Evolutionary conservation across 306 rosid genomes (phyloP).

Genomic region (Astragalus membranaceus): DNA sequence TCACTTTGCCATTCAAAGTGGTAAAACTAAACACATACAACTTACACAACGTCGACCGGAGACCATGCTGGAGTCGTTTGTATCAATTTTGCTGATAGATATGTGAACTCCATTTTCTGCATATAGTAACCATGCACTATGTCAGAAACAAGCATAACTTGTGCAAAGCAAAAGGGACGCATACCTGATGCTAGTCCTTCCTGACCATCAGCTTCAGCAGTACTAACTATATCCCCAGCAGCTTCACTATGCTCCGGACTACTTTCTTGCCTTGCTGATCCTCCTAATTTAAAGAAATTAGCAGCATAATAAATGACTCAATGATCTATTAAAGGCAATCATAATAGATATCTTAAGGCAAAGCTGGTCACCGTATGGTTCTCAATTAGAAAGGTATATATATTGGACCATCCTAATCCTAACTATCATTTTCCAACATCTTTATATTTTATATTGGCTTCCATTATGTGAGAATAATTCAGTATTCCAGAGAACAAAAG

Average conservation of each 20-base stretch:
- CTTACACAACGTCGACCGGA: constrained; percentile 97
- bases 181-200: constrained; percentile 28
- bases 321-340: constrained; percentile 15
- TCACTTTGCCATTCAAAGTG: constrained; percentile 35
- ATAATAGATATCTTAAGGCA: background rate
- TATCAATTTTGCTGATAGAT: constrained; percentile 21
- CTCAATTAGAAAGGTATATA: constrained; percentile 9
- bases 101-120: constrained; percentile 45
- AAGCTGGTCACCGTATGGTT: background rate
- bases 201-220: constrained; percentile 25
- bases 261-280: constrained; percentile 32
- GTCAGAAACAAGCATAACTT: constrained; percentile 29
- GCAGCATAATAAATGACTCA: constrained; percentile 20
- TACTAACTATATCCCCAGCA: constrained; percentile 8
- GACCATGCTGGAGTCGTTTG: constrained; percentile 27
- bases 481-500: background rate
- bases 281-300: constrained; percentile 24
- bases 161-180: constrained; percentile 6
- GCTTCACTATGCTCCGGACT: constrained; percentile 36
- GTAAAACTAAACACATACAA: constrained; percentile 87
- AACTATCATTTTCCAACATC: background rate
- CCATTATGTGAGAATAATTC: background rate
- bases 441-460: background rate
- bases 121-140: constrained; percentile 12
- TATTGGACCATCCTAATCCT: background rate